Conservation (phyloP, 805 yeast genomes). For the Starmerella geochares region DNA sequence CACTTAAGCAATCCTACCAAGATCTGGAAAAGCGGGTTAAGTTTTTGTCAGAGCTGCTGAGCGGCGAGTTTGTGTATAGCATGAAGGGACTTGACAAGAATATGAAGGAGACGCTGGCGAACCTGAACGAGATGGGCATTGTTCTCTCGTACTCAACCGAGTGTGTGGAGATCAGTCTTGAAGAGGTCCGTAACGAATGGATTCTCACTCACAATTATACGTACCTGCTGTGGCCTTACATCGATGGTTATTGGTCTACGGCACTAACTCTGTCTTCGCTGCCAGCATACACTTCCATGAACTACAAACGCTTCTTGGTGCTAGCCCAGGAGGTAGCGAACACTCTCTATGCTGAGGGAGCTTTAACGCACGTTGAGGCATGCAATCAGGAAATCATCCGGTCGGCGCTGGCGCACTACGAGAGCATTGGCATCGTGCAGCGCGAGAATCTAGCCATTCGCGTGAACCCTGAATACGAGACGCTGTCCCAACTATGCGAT, state of each 20-base stretch:
- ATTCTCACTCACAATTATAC: slow-evolving; percentile 36
- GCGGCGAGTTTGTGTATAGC: slow-evolving; percentile 35
- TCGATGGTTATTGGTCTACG: slow-evolving; percentile 38
- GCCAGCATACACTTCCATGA: slow-evolving; percentile 27
- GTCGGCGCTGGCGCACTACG: slow-evolving; percentile 32
- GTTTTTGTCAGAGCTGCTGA: slow-evolving; percentile 33
- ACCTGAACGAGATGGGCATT: slow-evolving; percentile 29
- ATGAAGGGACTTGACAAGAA: slow-evolving; percentile 32
- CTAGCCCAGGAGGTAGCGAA: slow-evolving; percentile 35
- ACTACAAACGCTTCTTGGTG: slow-evolving; percentile 29
- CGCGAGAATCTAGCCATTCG: slow-evolving; percentile 18
- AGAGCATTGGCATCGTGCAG: slow-evolving; percentile 29
- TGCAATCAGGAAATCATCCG: slow-evolving; percentile 35
- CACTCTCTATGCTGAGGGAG: slow-evolving; percentile 37
- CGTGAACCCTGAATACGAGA: neutral
- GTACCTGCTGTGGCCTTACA: slow-evolving; percentile 37
- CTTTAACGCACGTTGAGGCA: slow-evolving; percentile 35
- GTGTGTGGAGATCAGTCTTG: slow-evolving; percentile 17
- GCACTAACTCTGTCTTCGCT: slow-evolving; percentile 32
- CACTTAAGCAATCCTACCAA: slow-evolving; percentile 23
- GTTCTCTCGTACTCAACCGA: slow-evolving; percentile 21
- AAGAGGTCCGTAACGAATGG: slow-evolving; percentile 22
- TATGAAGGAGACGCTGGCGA: slow-evolving; percentile 28
- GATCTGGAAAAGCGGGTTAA: slow-evolving; percentile 29
- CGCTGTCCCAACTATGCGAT: slow-evolving; percentile 29